phyloP scores from a whole-genome alignment of 768 basidiomycete genomes.

The Leucocoprinus birnbaumii region DNA sequence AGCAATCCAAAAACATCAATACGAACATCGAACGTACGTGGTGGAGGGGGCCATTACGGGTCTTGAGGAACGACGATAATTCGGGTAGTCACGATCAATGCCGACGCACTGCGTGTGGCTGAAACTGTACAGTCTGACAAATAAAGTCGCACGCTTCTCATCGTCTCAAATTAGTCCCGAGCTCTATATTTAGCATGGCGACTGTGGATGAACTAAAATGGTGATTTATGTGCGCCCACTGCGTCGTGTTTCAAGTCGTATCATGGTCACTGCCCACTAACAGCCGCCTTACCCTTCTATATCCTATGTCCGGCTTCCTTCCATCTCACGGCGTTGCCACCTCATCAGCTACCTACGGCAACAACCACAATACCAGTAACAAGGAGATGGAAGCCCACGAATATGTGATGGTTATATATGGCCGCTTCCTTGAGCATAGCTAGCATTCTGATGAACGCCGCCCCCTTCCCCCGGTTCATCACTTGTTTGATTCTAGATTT shows the following conservation, averaged over 20 bases:
- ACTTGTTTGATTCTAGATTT: constrained; percentile 1
- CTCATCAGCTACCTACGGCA: neutral
- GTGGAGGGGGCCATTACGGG: constrained; percentile 53
- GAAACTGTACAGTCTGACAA: constrained; percentile 43
- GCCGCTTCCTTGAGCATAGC: neutral
- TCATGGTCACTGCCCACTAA: too few relatives aligned
- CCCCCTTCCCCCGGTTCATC: neutral
- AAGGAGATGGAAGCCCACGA: neutral
- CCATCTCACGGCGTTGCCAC: neutral
- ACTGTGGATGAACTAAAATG: too few relatives aligned
- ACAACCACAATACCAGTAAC: neutral
- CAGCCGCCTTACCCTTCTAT: too few relatives aligned
- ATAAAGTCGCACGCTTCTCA: constrained; percentile 21
- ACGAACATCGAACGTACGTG: constrained; percentile 39
- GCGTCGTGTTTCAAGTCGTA: neutral
- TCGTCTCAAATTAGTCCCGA: too few relatives aligned
- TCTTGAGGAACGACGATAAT: constrained; percentile 45
- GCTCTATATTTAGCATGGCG: too few relatives aligned
- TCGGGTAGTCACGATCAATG: constrained; percentile 21
- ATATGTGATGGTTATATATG: constrained; percentile 5
- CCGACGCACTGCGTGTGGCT: constrained; percentile 32
- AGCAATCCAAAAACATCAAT: neutral
- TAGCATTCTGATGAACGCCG: constrained; percentile 7
- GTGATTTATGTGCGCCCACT: neutral
- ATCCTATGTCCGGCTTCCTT: neutral